These are phyloP conservation scores for Aspergillus chevalieri DNA, from an alignment of 2,329 filamentous ascomycete genomes.

Conservation along the genomic window DNA sequence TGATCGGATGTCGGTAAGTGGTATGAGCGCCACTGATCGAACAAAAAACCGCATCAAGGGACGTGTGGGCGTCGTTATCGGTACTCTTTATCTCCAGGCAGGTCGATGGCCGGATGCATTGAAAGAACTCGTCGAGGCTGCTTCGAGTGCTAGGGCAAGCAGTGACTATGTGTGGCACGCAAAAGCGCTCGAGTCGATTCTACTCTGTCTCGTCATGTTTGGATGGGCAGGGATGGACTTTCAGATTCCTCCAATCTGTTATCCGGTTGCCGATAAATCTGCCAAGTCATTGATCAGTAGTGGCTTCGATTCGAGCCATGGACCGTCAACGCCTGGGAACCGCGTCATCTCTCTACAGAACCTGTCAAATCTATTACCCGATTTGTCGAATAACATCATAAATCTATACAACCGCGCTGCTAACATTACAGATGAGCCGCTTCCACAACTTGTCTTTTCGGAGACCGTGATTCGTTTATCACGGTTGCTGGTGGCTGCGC, in stretches of 20 bases:
- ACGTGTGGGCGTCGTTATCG: conserved; percentile 71
- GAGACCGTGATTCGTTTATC: conserved; percentile 53
- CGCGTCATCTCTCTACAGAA: conserved; percentile 43
- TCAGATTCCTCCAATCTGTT: conserved; percentile 50
- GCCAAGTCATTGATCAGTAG: conserved; percentile 39
- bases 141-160: conserved; percentile 65
- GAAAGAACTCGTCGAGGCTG: conserved; percentile 74
- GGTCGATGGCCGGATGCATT: conserved; percentile 87
- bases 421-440: conserved; percentile 47
- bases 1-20: conserved; percentile 57
- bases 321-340: conserved; percentile 43
- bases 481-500: conserved; percentile 47
- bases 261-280: conserved; percentile 45
- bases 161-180: conserved; percentile 97
- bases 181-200: conserved; percentile 83
- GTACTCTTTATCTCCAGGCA: conserved; percentile 78
- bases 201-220: conserved; percentile 75
- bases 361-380: conserved; percentile 49
- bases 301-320: conserved; percentile 31
- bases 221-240: conserved; percentile 83
- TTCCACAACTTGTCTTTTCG: conserved; percentile 50
- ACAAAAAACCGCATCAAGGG: conserved; percentile 76
- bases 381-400: conserved; percentile 52
- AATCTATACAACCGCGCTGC: conserved; percentile 50
- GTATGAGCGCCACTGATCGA: conserved; percentile 71